Base-by-base conservation (phyloP, 2,329 filamentous ascomycete genomes). In the Trichoderma lentiforme region DNA sequence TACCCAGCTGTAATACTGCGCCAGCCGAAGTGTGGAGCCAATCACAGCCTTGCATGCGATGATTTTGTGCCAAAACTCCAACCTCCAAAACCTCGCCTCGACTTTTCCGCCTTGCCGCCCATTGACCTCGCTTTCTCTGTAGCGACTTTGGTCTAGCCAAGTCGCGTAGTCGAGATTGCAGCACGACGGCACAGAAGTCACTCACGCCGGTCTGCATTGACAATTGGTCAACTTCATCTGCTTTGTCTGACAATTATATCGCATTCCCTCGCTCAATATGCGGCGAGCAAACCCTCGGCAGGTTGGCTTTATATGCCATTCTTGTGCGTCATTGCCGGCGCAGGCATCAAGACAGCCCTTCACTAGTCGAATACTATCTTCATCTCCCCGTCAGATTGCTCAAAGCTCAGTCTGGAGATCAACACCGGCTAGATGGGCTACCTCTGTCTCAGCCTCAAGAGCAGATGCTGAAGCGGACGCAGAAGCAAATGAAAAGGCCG, bases 281-380 rank as follows among this genome's bases (percentile, higher is more conserved):
- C 83, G 82, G 62, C 79, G 80, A 77, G 77, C 80, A 71, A 76
- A 71, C 39, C 75, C 79, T 15, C 77, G 78, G 26, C 76, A 77
- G 66, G 74, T 81, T 36, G 76, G 81, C 75, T 80, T 83, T 71
- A 74, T 85, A 68, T 86, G 85, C 79, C 83, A 83, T 67, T 79
- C 82, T 64, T 87, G 85, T 76, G 76, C 84, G 67, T 80, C 80
- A 73, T 75, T 82, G 62, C 76, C 79, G 26, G 65, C 75, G 30
- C 77, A 74, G 60, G 70, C 77, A 57, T 30, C 75, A 64, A 77
- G 71, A 65, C 77, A 76, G 30, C 69, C 74, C 39, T 75, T 79
- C 65, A n/a, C 75, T 65, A 72, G 75, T 71, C 76, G 79, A 58
- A 69, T 75, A 26, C 58, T 79, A n/a, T 65, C 74, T 21, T 71